Base-by-base conservation (phyloP, 306 rosid genomes). In the Ceratonia siliqua region DNA sequence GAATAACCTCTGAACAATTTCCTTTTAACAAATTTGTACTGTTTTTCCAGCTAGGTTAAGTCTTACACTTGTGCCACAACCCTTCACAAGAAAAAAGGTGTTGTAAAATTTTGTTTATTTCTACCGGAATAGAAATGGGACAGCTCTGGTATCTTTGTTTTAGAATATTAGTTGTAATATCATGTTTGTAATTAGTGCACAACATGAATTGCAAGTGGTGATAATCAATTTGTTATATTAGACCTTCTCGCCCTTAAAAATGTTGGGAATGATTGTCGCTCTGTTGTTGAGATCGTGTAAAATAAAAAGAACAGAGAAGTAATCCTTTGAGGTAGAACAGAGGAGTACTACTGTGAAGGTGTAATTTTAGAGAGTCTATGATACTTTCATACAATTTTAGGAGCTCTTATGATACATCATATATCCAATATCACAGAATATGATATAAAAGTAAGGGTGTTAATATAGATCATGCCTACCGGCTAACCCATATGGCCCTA, bases 41-140 rank as follows among this genome's bases (percentile, higher is more conserved):
- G 78, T 39, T 71, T 72, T 75, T 39, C 54, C 50, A 22, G 56
- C 27, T 18, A 56, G 50, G 45, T 73, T 25, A 38, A 73, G 80
- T 79, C 84, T 20, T 46, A 33, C 61, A 50, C 63, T 46, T 79
- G 74, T 56, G 58, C 72, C 69, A 53, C 84, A 13, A 52, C 75
- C 71, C 65, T 77, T 68, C 35, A 41, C 73, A 32, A 50, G 81
- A 57, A 39, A 46, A 49, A 67, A 81, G 78, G 77, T 22, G 84
- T 71, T 84, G 91, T 72, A 69, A 79, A 83, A 45, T 79, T 75
- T 84, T 84, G 82, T 68, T 77, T 79, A 14, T 18, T 30, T 78
- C 70, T 71, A 62, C 68, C 43, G 25, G 70, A 76, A 35, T 78
- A 62, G 72, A 45, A 25, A 62, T 38, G 68, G 18, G 36, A 55